Evolutionary conservation across 2,329 filamentous ascomycete species (phyloP).

Genomic region (Colletotrichum incanum): DNA sequence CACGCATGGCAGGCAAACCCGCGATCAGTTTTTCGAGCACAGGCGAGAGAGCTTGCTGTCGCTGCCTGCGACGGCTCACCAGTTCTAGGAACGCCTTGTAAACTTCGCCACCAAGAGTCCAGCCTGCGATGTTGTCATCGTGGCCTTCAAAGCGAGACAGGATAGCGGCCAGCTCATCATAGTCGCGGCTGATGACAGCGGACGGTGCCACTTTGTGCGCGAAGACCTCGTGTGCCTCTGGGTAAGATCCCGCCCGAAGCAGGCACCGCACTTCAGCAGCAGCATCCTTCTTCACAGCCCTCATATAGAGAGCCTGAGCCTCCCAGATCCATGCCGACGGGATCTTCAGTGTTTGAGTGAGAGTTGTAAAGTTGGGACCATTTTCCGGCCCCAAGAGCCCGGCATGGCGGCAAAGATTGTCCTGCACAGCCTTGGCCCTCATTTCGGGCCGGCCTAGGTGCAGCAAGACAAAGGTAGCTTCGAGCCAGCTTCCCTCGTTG

Average conservation of each 20-base stretch:
- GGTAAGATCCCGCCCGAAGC: conserved; percentile 81
- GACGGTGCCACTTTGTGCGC: conserved; percentile 85
- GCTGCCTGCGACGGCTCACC: conserved; percentile 59
- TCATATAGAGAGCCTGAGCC: conserved; percentile 87
- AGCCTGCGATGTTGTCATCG: conserved; percentile 76
- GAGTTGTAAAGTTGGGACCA: conserved; percentile 69
- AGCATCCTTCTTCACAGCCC: conserved; percentile 79
- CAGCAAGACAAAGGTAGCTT: conserved; percentile 83
- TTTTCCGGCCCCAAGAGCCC: conserved; percentile 74
- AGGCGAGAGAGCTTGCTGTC: conserved; percentile 58
- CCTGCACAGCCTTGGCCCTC: conserved; percentile 78
- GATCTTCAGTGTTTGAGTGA: conserved; percentile 78
- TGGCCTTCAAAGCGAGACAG: conserved; percentile 80
- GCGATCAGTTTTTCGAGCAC: conserved; percentile 71
- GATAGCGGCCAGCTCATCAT: conserved; percentile 77
- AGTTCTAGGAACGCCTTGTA: conserved; percentile 77
- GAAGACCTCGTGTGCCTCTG: conserved; percentile 89
- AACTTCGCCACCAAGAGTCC: conserved; percentile 85
- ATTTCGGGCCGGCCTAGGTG: conserved; percentile 77
- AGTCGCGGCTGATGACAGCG: conserved; percentile 87
- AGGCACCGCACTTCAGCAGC: conserved; percentile 84
- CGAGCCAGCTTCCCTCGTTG: conserved; percentile 76
- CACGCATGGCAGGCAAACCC: conserved; percentile 70
- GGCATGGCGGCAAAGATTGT: conserved; percentile 82
- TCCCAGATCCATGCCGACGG: conserved; percentile 88